Base-by-base conservation (phyloP, 192 early-diverging fungal genomes). In the Allomyces arbusculus region DNA sequence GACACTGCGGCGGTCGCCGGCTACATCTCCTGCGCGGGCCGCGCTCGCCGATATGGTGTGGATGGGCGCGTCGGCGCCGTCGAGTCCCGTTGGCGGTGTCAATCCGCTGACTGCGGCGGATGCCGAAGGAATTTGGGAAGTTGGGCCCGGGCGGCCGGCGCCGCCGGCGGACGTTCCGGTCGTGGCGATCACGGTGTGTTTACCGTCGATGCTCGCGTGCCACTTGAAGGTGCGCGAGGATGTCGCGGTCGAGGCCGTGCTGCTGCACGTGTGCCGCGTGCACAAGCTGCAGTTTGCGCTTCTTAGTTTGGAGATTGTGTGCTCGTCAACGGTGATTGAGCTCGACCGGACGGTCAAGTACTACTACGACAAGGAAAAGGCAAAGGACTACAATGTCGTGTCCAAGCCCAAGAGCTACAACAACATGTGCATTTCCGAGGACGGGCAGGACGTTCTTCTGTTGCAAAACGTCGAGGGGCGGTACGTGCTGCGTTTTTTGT, bases 381-480 rank as follows among this genome's bases (percentile, higher is more conserved):
- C 71, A 8, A 33, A 16, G 43, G 77, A 76, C n/a, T 64, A 79
- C n/a, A 66, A 73, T 22, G 67, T 82, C 25, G 75, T 79, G 3
- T 67, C 70, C 25, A 76, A 77, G 63, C 33, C 67, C 24, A 82
- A 82, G 68, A 61, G 61, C 12, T 83, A 82, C 69, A 69, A 71
- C 58, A 77, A 78, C 3, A 72, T 74, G 25, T 69, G 71, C 44
- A 66, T 80, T 45, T 79, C 62, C 22, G 77, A 83, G 64, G 72
- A 73, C 33, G 82, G 71, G 1, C 50, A 66, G 61, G 82, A 84
- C 66, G 76, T 77, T 10, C 73, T 80, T 72, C 73, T 77, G 11
- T 67, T 77, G 28, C 70, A 78, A 66, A 61, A 67, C 20, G 67
- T 76, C 62, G 64, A 75, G 23, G 77, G 71, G 28, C 65, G 70